phyloP scores from a whole-genome alignment of 495 filamentous ascomycete species.

The Podospora didyma region DNA sequence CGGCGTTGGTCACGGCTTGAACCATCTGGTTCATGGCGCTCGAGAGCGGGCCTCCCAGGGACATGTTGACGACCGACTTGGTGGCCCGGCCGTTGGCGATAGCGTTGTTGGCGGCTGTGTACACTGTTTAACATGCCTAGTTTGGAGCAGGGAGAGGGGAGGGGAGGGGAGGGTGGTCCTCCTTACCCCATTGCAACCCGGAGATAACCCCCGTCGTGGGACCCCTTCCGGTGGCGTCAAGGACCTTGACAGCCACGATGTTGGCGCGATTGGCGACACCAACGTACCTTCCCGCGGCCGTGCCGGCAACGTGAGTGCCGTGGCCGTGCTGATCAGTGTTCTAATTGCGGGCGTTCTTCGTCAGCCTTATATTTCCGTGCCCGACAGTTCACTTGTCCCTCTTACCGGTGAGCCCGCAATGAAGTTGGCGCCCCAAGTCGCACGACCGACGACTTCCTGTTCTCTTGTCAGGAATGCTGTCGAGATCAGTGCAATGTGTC shows the following conservation, averaged over 20 bases:
- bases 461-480: too few species aligned
- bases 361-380: too few species aligned
- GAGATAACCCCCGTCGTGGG: conserved; percentile 43
- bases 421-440: conserved; percentile 52
- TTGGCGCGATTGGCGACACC: conserved; percentile 62
- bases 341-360: too few species aligned
- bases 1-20: conserved; percentile 38
- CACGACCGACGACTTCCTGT: conserved; percentile 56
- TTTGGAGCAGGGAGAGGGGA: too few species aligned
- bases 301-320: conserved; percentile 64
- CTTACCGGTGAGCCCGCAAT: conserved; percentile 36
- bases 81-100: conserved; percentile 39
- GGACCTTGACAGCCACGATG: conserved; percentile 63
- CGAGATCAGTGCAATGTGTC: too few species aligned
- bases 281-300: conserved; percentile 52
- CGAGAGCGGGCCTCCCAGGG: conserved; percentile 50
- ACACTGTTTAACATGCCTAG: too few species aligned
- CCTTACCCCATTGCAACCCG: too few species aligned
- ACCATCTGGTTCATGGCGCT: conserved; percentile 48
- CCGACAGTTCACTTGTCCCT: too few species aligned
- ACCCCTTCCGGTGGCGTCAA: conserved; percentile 39
- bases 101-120: conserved; percentile 53
- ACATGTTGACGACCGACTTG: conserved; percentile 50
- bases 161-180: too few species aligned
- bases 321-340: conserved; percentile 54